Conservation (phyloP, 2,329 filamentous ascomycete genomes). For the Monosporascus sp. region DNA sequence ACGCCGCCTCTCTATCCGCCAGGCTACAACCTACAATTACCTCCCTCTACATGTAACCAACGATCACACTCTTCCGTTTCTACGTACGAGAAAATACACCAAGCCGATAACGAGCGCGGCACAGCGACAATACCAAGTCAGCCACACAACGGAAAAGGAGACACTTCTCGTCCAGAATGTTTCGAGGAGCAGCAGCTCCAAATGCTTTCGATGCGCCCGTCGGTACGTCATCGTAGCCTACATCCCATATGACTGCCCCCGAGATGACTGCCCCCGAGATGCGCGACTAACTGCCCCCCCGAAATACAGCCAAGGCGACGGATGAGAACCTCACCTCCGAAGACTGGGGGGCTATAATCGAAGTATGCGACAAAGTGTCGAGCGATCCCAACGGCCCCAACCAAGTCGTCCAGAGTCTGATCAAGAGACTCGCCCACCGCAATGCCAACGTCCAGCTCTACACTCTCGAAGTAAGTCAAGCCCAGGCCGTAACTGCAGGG, state of each 20-base stretch:
- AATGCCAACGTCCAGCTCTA: constrained; percentile 97
- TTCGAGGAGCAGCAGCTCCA: background rate
- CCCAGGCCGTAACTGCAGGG: background rate
- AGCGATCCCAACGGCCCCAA: constrained; percentile 59
- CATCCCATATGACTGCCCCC: constrained; percentile 1
- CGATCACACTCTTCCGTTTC: too few species aligned
- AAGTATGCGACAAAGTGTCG: constrained; percentile 56
- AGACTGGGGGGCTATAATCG: constrained; percentile 61
- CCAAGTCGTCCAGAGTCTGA: constrained; percentile 83
- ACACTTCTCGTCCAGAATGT: background rate
- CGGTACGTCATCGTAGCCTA: background rate
- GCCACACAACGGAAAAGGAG: too few species aligned
- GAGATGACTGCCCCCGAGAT: constrained; percentile 6
- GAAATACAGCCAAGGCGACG: constrained; percentile 63
- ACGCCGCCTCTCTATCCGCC: too few species aligned
- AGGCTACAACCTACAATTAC: too few species aligned
- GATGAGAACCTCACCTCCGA: constrained; percentile 95
- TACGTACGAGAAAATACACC: too few species aligned
- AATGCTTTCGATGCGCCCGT: background rate
- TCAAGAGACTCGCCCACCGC: constrained; percentile 85
- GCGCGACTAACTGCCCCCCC: constrained; percentile 5
- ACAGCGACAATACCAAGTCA: too few species aligned
- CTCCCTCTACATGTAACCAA: too few species aligned
- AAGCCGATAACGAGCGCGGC: too few species aligned
- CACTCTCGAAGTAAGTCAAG: constrained; percentile 66